These are phyloP conservation scores for Chaetoceros muelleri DNA, from an alignment of 108 stramenopile genomes.

Conservation along the genomic window DNA sequence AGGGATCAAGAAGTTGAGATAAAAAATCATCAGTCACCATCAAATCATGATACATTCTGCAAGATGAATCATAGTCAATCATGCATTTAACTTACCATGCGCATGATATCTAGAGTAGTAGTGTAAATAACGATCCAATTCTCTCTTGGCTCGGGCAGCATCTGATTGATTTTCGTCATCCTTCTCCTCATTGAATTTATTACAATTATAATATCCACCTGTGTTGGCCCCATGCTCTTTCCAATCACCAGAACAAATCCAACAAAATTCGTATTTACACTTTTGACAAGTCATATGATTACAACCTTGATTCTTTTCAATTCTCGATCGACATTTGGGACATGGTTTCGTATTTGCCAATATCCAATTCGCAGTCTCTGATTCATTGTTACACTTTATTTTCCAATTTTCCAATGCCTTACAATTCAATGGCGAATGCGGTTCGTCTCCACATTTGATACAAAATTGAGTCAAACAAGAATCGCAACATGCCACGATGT, in stretches of 20 bases:
- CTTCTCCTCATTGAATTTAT: conserved; percentile 53
- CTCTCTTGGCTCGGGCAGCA: conserved; percentile 80
- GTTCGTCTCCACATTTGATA: conserved; percentile 88
- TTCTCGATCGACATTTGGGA: conserved; percentile 93
- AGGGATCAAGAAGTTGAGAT: not conserved
- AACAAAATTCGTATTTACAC: conserved; percentile 92
- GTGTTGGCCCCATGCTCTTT: conserved; percentile 91
- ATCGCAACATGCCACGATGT: conserved; percentile 49
- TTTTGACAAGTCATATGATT: conserved; percentile 93
- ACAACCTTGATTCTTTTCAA: conserved; percentile 99
- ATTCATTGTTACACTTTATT: conserved; percentile 93
- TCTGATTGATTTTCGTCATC: conserved; percentile 46
- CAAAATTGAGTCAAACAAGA: conserved; percentile 75
- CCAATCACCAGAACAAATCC: conserved; percentile 98
- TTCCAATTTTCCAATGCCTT: conserved; percentile 73
- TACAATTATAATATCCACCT: conserved; percentile 99
- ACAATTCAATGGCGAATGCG: conserved; percentile 86
- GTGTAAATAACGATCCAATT: conserved; percentile 97
- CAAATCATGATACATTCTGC: not conserved
- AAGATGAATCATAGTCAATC: too few relatives aligned
- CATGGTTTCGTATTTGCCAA: conserved; percentile 97
- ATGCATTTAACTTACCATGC: conserved; percentile 25
- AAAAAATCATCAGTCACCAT: not conserved
- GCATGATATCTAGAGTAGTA: conserved; percentile 96
- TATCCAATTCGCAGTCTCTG: conserved; percentile 98